Evolutionary conservation across 208 protist genomes (phyloP).

Genomic region (Histomonas meleagridis): DNA sequence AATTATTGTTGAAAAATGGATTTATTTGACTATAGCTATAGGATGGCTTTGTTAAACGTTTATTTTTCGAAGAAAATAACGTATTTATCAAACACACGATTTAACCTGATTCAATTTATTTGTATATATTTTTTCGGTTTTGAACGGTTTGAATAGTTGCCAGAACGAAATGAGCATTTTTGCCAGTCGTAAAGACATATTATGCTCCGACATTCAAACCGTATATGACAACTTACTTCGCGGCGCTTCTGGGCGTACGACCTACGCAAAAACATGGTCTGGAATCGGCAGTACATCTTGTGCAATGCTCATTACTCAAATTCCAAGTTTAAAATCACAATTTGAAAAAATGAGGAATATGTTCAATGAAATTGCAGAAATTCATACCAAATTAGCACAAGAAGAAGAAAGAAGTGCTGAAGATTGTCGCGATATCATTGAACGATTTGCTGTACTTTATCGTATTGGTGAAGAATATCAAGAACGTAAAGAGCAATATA

Average conservation of each 20-base stretch:
- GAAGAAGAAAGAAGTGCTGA: not conserved
- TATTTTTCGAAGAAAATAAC: too few species aligned
- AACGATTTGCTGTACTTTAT: not conserved
- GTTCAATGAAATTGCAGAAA: not conserved
- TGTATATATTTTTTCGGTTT: too few species aligned
- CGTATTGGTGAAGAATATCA: not conserved
- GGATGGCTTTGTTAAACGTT: too few species aligned
- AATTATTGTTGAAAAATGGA: too few species aligned
- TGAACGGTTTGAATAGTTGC: too few species aligned
- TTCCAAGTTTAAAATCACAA: not conserved
- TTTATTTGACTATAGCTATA: too few species aligned
- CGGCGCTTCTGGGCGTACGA: not conserved
- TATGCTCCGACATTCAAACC: not conserved
- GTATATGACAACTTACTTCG: not conserved
- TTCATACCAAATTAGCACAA: not conserved
- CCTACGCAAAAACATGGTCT: not conserved
- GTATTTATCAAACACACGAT: too few species aligned
- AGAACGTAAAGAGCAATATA: not conserved
- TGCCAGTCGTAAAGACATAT: not conserved
- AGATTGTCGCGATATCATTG: not conserved
- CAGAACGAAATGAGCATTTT: too few species aligned
- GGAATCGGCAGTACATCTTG: not conserved
- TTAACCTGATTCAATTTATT: too few species aligned
- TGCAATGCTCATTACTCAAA: not conserved
- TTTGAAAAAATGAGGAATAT: not conserved